Evolutionary conservation across 768 basidiomycete genomes (phyloP).

Genomic region (Pisolithus orientalis): DNA sequence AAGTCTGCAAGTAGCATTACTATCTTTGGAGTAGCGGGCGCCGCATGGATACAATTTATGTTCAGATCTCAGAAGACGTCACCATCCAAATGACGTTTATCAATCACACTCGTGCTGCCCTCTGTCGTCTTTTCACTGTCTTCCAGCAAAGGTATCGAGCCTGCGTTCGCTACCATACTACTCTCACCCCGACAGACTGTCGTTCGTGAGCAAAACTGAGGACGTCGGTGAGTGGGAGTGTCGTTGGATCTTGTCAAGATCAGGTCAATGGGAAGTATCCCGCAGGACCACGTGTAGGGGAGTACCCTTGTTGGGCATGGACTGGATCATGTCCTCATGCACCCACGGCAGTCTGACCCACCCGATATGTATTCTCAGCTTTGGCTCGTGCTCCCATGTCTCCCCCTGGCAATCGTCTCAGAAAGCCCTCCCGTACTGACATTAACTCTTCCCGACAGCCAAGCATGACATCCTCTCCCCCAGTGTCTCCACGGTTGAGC

Average conservation of each 20-base stretch:
- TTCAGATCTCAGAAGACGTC: no score
- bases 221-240: no score
- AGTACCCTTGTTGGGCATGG: constrained; percentile 10
- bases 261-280: neutral
- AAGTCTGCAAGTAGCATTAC: no score
- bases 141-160: no score
- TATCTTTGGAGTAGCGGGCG: no score
- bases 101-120: no score
- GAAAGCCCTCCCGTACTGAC: constrained; percentile 34
- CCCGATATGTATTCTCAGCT: constrained; percentile 6
- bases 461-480: constrained; percentile 38
- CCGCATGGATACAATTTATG: no score
- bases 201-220: no score
- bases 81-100: no score
- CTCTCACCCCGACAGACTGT: no score
- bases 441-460: constrained; percentile 32
- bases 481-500: constrained; percentile 37
- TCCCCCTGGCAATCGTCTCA: constrained; percentile 31
- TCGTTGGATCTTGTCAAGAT: neutral
- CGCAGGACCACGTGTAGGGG: constrained; percentile 21
- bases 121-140: no score
- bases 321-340: constrained; percentile 11
- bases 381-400: constrained; percentile 36
- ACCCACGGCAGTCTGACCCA: constrained; percentile 1
- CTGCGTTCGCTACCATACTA: no score